Conservation (phyloP, 2,329 filamentous ascomycete genomes). For the Moelleriella libera region DNA sequence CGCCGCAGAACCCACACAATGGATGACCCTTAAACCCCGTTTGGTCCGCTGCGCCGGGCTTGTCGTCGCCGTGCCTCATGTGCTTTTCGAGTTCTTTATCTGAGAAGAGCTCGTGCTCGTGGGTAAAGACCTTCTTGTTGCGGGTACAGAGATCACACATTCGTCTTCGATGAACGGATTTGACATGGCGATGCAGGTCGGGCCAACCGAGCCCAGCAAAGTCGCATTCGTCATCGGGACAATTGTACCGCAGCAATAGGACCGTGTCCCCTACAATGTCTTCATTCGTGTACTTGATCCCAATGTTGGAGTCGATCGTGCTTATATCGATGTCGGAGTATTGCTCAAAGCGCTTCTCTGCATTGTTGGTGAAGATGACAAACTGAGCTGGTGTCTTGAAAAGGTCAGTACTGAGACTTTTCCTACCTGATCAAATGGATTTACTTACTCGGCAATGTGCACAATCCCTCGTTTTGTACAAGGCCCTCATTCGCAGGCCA, state of each 20-base stretch:
- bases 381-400: conserved; percentile 53
- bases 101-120: conserved; percentile 90
- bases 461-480: conserved; percentile 94
- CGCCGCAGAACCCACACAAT: conserved; percentile 81
- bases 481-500: conserved; percentile 72
- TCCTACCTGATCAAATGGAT: background rate
- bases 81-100: conserved; percentile 69
- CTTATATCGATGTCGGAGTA: conserved; percentile 61
- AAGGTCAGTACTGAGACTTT: background rate
- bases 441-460: conserved; percentile 76
- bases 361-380: conserved; percentile 86
- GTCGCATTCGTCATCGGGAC: conserved; percentile 68
- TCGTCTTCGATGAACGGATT: conserved; percentile 65
- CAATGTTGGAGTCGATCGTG: conserved; percentile 69
- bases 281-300: conserved; percentile 78
- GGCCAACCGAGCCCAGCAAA: conserved; percentile 60
- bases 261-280: conserved; percentile 88
- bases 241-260: conserved; percentile 84
- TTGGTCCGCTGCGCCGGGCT: conserved; percentile 77
- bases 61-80: conserved; percentile 82
- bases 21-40: conserved; percentile 95
- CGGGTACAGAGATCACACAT: conserved; percentile 85
- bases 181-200: conserved; percentile 60
- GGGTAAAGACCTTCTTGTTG: conserved; percentile 96
- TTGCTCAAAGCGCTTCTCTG: conserved; percentile 72